These are phyloP conservation scores for Termitomyces sp. DNA, from an alignment of 768 basidiomycete genomes.

Conservation along the genomic window DNA sequence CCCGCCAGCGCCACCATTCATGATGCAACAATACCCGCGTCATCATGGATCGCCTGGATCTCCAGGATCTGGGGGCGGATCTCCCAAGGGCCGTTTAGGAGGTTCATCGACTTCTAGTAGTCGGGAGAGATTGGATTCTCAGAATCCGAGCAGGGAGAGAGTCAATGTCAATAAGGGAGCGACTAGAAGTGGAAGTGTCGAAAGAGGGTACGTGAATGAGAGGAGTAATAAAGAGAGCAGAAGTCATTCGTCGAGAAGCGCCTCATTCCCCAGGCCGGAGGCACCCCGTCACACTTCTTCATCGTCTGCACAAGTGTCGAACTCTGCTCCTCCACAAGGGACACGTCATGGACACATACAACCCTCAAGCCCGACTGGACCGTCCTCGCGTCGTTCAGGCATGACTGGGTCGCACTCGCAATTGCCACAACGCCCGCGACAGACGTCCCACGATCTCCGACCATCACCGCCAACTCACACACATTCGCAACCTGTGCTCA, in stretches of 20 bases:
- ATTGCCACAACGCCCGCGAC: slow-evolving; percentile 6
- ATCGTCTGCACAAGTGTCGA: slow-evolving; percentile 9
- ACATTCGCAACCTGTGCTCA: slow-evolving; percentile 19
- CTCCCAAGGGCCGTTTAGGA: slow-evolving; percentile 26
- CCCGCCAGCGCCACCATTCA: slow-evolving; percentile 71
- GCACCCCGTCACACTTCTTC: slow-evolving; percentile 13
- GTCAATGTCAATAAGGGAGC: slow-evolving; percentile 13
- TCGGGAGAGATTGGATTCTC: slow-evolving; percentile 14
- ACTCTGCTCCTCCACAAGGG: slow-evolving; percentile 8
- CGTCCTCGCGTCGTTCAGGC: slow-evolving; percentile 19
- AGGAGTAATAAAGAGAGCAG: neutral
- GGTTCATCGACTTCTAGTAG: slow-evolving; percentile 27
- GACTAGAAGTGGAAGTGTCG: slow-evolving; percentile 5
- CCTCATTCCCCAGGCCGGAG: slow-evolving; percentile 16
- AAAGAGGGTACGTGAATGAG: neutral
- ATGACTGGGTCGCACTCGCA: slow-evolving; percentile 13
- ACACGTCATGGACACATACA: slow-evolving; percentile 13
- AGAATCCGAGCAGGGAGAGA: slow-evolving; percentile 24
- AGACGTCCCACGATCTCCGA: slow-evolving; percentile 7
- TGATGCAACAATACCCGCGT: slow-evolving; percentile 57
- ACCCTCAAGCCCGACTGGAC: neutral
- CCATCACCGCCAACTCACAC: slow-evolving; percentile 18
- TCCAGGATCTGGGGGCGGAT: slow-evolving; percentile 21
- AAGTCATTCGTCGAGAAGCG: slow-evolving; percentile 17
- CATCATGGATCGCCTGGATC: slow-evolving; percentile 24